These are phyloP conservation scores for Trichoderma parareesei DNA, from an alignment of 495 filamentous ascomycete species.

Conservation along the genomic window DNA sequence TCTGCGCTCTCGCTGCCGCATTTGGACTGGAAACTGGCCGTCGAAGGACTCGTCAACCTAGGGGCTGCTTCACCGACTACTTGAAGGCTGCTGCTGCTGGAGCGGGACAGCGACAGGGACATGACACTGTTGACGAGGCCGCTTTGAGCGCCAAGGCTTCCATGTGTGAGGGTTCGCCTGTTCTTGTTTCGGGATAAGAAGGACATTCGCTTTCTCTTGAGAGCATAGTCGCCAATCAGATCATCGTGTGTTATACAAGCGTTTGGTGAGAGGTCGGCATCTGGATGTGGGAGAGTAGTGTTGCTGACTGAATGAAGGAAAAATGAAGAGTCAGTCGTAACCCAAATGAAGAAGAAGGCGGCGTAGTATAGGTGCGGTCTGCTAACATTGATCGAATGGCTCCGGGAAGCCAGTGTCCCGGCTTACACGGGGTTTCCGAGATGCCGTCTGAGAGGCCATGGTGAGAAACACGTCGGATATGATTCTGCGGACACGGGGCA, in stretches of 20 bases:
- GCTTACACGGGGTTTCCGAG: slow-evolving; percentile 13
- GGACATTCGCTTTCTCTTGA: slow-evolving; percentile 20
- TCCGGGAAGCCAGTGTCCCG: slow-evolving; percentile 32
- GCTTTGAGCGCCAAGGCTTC: slow-evolving; percentile 12
- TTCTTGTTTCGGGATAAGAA: slow-evolving; percentile 19
- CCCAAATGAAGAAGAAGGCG: not conserved
- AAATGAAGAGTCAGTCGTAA: not conserved
- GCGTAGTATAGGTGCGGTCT: not conserved
- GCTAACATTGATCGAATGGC: slow-evolving; percentile 22
- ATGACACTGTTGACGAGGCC: not conserved
- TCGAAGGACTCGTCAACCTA: not conserved
- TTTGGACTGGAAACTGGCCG: not conserved
- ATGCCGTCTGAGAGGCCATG: slow-evolving; percentile 5
- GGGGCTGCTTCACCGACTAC: not conserved
- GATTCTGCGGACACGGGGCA: not conserved
- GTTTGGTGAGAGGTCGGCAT: slow-evolving; percentile 26
- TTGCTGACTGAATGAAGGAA: slow-evolving; percentile 19
- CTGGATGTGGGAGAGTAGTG: slow-evolving; percentile 30
- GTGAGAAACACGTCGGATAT: not conserved
- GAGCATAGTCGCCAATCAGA: slow-evolving; percentile 18
- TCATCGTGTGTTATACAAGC: slow-evolving; percentile 27
- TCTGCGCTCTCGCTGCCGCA: not conserved
- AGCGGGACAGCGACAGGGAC: slow-evolving; percentile 1
- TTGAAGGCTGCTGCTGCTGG: not conserved
- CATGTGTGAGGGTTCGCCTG: slow-evolving; percentile 15